phyloP scores from a whole-genome alignment of 192 early-diverging fungal genomes.

The Backusella morwellensis region DNA sequence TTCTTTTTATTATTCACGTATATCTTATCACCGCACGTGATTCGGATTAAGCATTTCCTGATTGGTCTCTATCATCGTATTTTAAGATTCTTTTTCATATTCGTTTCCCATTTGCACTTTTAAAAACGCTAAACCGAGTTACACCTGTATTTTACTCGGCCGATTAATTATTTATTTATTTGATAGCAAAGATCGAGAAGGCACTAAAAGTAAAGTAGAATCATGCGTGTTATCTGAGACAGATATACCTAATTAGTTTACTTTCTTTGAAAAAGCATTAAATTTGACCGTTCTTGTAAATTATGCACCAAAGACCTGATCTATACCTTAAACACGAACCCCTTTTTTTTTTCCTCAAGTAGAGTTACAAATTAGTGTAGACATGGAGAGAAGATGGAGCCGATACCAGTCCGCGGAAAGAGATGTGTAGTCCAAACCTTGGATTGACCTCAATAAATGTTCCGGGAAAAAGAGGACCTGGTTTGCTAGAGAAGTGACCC shows the following conservation, averaged over 20 bases:
- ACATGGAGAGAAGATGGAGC: background rate
- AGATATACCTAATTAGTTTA: background rate
- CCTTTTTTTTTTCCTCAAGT: background rate
- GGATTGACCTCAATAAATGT: background rate
- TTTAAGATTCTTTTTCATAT: slow-evolving; percentile 5
- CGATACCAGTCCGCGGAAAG: background rate
- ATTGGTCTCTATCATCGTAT: background rate
- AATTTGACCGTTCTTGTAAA: background rate
- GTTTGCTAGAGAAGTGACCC: background rate
- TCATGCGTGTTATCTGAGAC: background rate
- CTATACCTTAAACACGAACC: background rate
- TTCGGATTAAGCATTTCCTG: background rate
- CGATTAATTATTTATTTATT: background rate
- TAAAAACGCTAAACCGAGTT: background rate
- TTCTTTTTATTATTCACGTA: background rate
- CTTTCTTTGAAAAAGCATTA: background rate
- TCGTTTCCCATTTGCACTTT: background rate
- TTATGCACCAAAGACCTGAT: no score
- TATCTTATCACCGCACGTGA: background rate
- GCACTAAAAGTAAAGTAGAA: background rate
- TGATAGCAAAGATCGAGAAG: background rate
- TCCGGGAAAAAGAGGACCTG: background rate
- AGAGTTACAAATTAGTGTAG: no score
- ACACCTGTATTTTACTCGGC: background rate
- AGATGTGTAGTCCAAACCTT: background rate